Evolutionary conservation across 2,329 filamentous ascomycete genomes (phyloP).

Genomic region (Talaromyces verruculosus): DNA sequence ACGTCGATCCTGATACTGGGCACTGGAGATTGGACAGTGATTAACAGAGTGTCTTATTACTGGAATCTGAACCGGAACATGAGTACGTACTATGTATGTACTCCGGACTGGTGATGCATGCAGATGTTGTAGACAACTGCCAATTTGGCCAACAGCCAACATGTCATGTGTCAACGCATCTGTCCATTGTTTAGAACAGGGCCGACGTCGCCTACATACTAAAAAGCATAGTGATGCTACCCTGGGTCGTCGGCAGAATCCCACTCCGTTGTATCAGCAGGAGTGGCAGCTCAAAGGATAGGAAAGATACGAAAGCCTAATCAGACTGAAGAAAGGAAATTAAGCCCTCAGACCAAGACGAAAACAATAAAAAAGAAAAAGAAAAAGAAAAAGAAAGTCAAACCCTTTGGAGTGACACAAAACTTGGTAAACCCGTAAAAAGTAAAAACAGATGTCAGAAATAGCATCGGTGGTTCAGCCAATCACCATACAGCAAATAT

Average conservation of each 20-base stretch:
- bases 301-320: background rate
- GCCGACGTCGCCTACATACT: background rate
- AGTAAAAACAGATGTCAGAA: background rate
- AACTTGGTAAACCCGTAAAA: background rate
- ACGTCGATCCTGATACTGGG: conserved; percentile 8
- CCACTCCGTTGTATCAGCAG: background rate
- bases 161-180: background rate
- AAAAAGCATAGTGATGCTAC: background rate
- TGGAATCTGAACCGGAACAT: background rate
- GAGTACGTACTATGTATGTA: background rate
- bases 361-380: background rate
- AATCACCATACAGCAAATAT: background rate
- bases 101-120: background rate
- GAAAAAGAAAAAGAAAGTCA: background rate
- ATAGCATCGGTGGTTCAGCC: background rate
- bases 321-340: background rate
- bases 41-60: background rate
- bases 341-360: background rate
- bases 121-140: background rate
- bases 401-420: background rate
- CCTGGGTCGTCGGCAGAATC: background rate
- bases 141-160: background rate
- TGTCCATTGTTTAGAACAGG: background rate
- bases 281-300: background rate
- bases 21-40: background rate